Evolutionary conservation across 306 rosid genomes (phyloP).

Genomic region (barrel medic (Medicago truncatula)): MtrunA17r5.0-ANR NC_053045.1:41470501-41471000

Average conservation of each 20-base stretch:
- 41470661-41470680: slow-evolving; percentile 41
- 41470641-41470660: slow-evolving; percentile 42
- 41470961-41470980: too few species aligned
- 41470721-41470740: slow-evolving; percentile 38
- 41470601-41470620: slow-evolving; percentile 42
- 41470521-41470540: slow-evolving; percentile 47
- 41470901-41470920: too few species aligned
- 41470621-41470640: slow-evolving; percentile 46
- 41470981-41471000: too few species aligned
- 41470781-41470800: not conserved
- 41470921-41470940: too few species aligned
- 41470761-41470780: not conserved
- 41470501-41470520: slow-evolving; percentile 55
- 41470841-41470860: too few species aligned
- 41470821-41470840: too few species aligned
- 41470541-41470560: slow-evolving; percentile 41
- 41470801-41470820: not conserved
- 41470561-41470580: slow-evolving; percentile 39
- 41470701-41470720: slow-evolving; percentile 33
- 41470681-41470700: slow-evolving; percentile 29
- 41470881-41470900: too few species aligned
- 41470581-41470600: slow-evolving; percentile 53
- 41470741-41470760: slow-evolving; percentile 25
- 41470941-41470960: too few species aligned
- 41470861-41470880: too few species aligned